These are phyloP conservation scores for Vitis riparia DNA, from an alignment of 164 flowering plant species.

Conservation along the genomic window DNA sequence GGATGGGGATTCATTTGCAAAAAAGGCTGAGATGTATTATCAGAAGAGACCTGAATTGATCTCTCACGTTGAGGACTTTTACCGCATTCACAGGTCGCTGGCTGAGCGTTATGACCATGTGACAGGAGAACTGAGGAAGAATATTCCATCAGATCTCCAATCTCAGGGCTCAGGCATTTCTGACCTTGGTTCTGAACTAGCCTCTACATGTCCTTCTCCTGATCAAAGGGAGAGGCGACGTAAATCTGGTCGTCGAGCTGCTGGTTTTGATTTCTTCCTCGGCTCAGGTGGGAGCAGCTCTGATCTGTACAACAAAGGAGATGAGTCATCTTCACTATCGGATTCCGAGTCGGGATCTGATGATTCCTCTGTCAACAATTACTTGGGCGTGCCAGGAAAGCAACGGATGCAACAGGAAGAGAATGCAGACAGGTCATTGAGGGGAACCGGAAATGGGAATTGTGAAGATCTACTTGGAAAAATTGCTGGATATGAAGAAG, in stretches of 20 bases:
- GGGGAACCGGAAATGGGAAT: slow-evolving; percentile 24
- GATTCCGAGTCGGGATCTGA: slow-evolving; percentile 70
- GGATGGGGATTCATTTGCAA: slow-evolving; percentile 88
- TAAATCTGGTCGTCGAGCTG: slow-evolving; percentile 56
- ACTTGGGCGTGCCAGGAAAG: slow-evolving; percentile 28
- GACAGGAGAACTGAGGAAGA: slow-evolving; percentile 77
- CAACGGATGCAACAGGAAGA: slow-evolving; percentile 41
- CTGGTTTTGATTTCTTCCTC: slow-evolving; percentile 83
- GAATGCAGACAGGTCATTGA: slow-evolving; percentile 21
- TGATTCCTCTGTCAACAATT: slow-evolving; percentile 55
- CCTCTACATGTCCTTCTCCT: slow-evolving; percentile 44
- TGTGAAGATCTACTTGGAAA: slow-evolving; percentile 26
- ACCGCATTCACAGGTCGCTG: slow-evolving; percentile 80
- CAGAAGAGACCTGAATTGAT: slow-evolving; percentile 79
- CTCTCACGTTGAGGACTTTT: slow-evolving; percentile 75
- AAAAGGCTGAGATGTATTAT: slow-evolving; percentile 92
- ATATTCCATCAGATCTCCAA: slow-evolving; percentile 60
- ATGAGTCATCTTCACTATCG: slow-evolving; percentile 49
- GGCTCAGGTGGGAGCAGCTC: slow-evolving; percentile 56
- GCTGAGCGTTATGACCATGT: slow-evolving; percentile 89
- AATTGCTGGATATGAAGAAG: slow-evolving; percentile 50
- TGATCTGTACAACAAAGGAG: slow-evolving; percentile 53
- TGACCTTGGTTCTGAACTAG: slow-evolving; percentile 47
- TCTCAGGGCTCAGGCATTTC: slow-evolving; percentile 65
- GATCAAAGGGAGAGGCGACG: slow-evolving; percentile 35